Percentiles rank a stretch among this genome's conserved stretches.
Conservation (phyloP, 2,329 filamentous ascomycete genomes). For the Fulvia fulva region DNA sequence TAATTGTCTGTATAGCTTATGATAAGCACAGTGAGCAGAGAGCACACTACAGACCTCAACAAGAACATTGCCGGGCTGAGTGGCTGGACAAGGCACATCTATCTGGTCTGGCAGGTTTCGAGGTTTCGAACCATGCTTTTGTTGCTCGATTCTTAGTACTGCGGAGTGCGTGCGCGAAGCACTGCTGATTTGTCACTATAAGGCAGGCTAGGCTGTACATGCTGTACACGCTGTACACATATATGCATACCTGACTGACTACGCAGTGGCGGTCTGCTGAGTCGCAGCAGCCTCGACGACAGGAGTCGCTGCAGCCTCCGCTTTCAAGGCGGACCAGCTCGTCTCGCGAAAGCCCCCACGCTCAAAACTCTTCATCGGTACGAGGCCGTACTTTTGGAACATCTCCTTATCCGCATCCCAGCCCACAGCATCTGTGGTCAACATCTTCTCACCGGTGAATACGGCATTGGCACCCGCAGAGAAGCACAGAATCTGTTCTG, state of each 20-base stretch:
- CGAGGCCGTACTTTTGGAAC: conserved; percentile 78
- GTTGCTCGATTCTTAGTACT: too few relatives aligned
- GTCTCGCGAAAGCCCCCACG: conserved; percentile 32
- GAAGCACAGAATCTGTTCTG: conserved; percentile 86
- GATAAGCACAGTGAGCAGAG: not conserved
- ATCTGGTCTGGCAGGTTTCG: not conserved
- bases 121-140: not conserved
- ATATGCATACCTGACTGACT: not conserved
- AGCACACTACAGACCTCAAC: not conserved
- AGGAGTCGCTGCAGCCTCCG: conserved; percentile 5
- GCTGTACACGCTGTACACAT: not conserved
- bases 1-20: not conserved
- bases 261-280: not conserved
- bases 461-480: conserved; percentile 91
- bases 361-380: conserved; percentile 61
- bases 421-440: conserved; percentile 85
- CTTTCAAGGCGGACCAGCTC: conserved; percentile 28
- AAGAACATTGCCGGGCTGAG: not conserved
- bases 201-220: not conserved
- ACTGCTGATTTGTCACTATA: not conserved
- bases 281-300: conserved; percentile 1
- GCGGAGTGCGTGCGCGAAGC: too few relatives aligned
- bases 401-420: conserved; percentile 85
- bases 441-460: conserved; percentile 93
- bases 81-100: not conserved